phyloP scores from a whole-genome alignment of 2,329 filamentous ascomycete species.

The Emergomyces pasteurianus region DNA sequence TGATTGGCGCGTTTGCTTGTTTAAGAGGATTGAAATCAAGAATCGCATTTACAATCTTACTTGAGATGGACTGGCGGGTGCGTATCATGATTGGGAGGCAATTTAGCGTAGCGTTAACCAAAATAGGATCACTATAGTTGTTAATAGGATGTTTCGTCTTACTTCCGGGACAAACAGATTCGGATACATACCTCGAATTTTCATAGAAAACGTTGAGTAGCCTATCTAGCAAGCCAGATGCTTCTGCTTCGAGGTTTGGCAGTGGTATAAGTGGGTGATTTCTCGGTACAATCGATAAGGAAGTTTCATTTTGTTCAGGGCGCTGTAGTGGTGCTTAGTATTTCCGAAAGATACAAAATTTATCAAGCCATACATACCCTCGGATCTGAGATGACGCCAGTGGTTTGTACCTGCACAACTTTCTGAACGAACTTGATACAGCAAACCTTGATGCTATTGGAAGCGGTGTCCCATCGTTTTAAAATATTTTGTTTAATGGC shows the following conservation, averaged over 20 bases:
- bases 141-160: constrained; percentile 1
- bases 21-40: constrained; percentile 87
- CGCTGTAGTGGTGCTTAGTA: constrained; percentile 40
- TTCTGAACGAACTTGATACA: constrained; percentile 96
- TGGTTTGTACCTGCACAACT: constrained; percentile 82
- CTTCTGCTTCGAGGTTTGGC: constrained; percentile 80
- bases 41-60: constrained; percentile 73
- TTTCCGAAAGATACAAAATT: not conserved
- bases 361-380: constrained; percentile 47
- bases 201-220: constrained; percentile 78
- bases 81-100: constrained; percentile 73
- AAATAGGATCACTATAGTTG: constrained; percentile 59
- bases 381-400: constrained; percentile 67
- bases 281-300: constrained; percentile 69
- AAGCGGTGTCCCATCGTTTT: constrained; percentile 71
- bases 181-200: constrained; percentile 56
- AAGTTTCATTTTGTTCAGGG: constrained; percentile 68
- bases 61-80: constrained; percentile 65
- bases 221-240: constrained; percentile 78
- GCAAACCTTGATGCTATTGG: constrained; percentile 70
- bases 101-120: constrained; percentile 87
- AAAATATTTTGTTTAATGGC: constrained; percentile 83
- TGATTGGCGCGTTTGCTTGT: constrained; percentile 64
- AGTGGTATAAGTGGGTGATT: constrained; percentile 71
- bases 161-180: not conserved